These are phyloP conservation scores for Talaromyces stipitatus DNA, from an alignment of 495 filamentous ascomycete genomes.

Conservation along the genomic window DNA sequence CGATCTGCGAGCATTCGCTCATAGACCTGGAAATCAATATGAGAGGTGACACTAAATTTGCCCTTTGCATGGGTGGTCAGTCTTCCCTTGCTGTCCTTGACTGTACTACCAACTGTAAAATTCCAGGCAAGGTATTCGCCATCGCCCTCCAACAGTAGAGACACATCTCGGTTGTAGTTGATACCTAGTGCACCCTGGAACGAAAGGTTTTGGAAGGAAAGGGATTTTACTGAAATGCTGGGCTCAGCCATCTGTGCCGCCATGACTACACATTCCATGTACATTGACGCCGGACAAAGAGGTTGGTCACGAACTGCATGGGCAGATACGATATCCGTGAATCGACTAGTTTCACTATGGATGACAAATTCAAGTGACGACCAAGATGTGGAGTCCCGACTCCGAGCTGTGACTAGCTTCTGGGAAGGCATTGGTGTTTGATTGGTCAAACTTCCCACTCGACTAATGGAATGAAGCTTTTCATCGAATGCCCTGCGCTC, in stretches of 20 bases:
- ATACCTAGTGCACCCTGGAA: conserved; percentile 15
- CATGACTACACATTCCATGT: conserved; percentile 23
- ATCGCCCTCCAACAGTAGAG: conserved; percentile 8
- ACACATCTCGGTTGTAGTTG: conserved; percentile 9
- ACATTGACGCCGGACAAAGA: conserved; percentile 29
- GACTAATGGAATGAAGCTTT: not conserved
- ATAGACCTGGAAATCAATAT: conserved; percentile 1
- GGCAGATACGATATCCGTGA: not conserved
- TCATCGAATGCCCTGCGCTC: not conserved
- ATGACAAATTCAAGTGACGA: conserved; percentile 2
- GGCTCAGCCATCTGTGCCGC: conserved; percentile 11
- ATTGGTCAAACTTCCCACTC: not conserved
- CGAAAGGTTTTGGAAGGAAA: conserved; percentile 12
- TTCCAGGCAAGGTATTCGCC: conserved; percentile 3
- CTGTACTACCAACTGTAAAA: not conserved
- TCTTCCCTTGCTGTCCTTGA: not conserved
- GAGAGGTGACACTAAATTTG: not conserved
- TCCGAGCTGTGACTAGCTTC: not conserved
- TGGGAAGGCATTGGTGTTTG: not conserved
- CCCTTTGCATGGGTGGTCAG: not conserved
- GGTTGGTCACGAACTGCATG: conserved; percentile 5
- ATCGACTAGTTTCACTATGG: not conserved
- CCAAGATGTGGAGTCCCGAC: not conserved
- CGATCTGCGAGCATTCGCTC: conserved; percentile 1
- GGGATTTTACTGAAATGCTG: not conserved